phyloP scores from a whole-genome alignment of 1,284 basidiomycete species.

The Boletellus sp. region DNA sequence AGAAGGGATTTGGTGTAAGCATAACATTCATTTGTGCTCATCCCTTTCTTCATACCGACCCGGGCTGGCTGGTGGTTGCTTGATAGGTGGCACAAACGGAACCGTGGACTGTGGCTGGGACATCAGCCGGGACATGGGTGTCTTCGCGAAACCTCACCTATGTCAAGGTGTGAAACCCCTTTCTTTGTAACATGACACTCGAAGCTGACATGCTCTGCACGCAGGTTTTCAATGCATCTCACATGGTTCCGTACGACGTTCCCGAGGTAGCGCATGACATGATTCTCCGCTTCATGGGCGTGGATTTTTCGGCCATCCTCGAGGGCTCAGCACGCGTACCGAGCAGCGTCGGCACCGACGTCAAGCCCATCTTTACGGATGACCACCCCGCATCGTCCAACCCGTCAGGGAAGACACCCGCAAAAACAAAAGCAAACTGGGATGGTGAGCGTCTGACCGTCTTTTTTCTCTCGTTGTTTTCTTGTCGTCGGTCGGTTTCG shows the following conservation, averaged over 20 bases:
- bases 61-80: neutral
- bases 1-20: constrained; percentile 80
- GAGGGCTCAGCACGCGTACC: constrained; percentile 74
- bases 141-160: constrained; percentile 89
- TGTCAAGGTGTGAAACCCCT: constrained; percentile 57
- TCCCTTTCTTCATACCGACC: neutral
- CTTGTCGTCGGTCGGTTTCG: neutral
- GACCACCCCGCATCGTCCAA: constrained; percentile 34
- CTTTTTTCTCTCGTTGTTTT: neutral
- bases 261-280: constrained; percentile 93
- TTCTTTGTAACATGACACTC: neutral
- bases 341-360: constrained; percentile 68
- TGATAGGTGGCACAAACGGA: constrained; percentile 66
- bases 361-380: constrained; percentile 56
- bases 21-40: neutral
- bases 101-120: constrained; percentile 79
- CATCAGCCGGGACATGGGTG: constrained; percentile 87
- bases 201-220: neutral
- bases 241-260: constrained; percentile 92
- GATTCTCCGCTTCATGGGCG: constrained; percentile 93
- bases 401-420: constrained; percentile 51
- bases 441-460: constrained; percentile 54
- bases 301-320: constrained; percentile 79
- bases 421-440: constrained; percentile 75
- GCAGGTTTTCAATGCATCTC: constrained; percentile 84